Base-by-base conservation (phyloP, 768 basidiomycete species). In the Boletus rubroflammeus region DNA sequence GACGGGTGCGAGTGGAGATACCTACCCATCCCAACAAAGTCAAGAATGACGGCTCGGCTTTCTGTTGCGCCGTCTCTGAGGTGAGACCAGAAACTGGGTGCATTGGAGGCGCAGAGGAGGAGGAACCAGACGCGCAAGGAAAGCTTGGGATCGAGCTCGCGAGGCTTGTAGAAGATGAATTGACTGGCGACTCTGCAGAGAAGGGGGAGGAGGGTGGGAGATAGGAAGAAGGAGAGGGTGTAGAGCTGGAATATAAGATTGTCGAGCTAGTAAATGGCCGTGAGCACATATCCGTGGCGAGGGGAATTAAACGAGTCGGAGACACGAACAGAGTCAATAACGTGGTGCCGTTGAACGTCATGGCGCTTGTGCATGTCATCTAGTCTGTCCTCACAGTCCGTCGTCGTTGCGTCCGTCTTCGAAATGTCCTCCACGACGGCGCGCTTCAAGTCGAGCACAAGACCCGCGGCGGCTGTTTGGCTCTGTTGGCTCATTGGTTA, bases 21-120 rank as follows among this genome's bases (percentile, higher is more conserved):
- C 84, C 47, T 61, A 90, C 90, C 81, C 76, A 83, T 77, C 51
- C 90, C 89, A 54, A 91, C 79, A 63, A 91, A 91, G 67, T 91
- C 89, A 55, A 92, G 81, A 32, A 92, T 69, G 62, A 90, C 70
- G 10, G 80, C 74, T 60, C 84, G 76, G n/a, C 83, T 82, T 52
- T 84, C 79, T 28, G 76, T 67, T 49, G 80, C 71, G 5, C 80
- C 79, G 36, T 76, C 68, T 29, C 73, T 75, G 51, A 78, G 74
- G 61, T 92, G 90, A 34, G 72, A 73, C 81, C 84, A 88, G 35
- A 91, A 55, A 58, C 76, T 80, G 31, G 81, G 77, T 34, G 73
- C 56, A 56, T 89, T 89, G 70, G 83, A 76, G 55, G 80, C 62
- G 50, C 84, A 58, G 58, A 88, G 74, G 61, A 86, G 71, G 58